Percentiles rank a stretch among this genome's conserved stretches.
These are phyloP conservation scores for Teunomyces tritomae DNA, from an alignment of 805 yeast genomes.

Conservation along the genomic window DNA sequence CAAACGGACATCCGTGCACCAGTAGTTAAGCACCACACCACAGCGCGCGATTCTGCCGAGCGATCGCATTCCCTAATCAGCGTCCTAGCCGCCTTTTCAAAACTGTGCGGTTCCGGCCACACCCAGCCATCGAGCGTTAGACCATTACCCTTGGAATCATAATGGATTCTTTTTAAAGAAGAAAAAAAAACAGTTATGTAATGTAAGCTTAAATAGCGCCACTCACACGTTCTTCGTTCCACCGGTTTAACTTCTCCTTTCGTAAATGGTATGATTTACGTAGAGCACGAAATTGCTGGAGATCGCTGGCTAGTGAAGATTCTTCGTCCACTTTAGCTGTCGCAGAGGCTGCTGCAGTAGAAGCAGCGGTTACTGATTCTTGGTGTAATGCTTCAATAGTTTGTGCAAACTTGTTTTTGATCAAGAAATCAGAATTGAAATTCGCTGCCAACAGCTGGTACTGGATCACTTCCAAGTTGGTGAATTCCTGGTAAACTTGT, in stretches of 20 bases:
- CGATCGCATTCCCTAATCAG: too few species aligned
- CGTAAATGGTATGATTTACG: slow-evolving; percentile 33
- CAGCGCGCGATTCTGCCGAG: too few species aligned
- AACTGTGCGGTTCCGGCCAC: not conserved
- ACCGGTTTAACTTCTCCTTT: slow-evolving; percentile 37
- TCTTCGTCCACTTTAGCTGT: not conserved
- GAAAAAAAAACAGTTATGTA: not conserved
- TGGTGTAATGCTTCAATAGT: slow-evolving; percentile 22
- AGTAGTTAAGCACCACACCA: not conserved
- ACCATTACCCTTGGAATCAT: too few species aligned
- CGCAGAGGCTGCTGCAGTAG: not conserved
- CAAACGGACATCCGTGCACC: not conserved
- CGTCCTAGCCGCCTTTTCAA: not conserved
- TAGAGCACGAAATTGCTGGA: slow-evolving; percentile 18
- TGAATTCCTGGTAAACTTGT: slow-evolving; percentile 29
- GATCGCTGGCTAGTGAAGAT: not conserved
- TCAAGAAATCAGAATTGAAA: slow-evolving; percentile 30
- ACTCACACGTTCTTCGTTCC: slow-evolving; percentile 44
- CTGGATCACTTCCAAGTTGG: slow-evolving; percentile 34
- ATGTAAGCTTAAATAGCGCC: slow-evolving; percentile 18
- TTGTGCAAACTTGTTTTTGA: slow-evolving; percentile 25
- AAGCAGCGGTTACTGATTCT: slow-evolving; percentile 19
- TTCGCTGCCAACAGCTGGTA: slow-evolving; percentile 38
- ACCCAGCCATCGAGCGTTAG: too few species aligned
- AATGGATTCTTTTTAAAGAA: not conserved